Base-by-base conservation (phyloP, 305 asterid species). In the Lippia alba region DNA sequence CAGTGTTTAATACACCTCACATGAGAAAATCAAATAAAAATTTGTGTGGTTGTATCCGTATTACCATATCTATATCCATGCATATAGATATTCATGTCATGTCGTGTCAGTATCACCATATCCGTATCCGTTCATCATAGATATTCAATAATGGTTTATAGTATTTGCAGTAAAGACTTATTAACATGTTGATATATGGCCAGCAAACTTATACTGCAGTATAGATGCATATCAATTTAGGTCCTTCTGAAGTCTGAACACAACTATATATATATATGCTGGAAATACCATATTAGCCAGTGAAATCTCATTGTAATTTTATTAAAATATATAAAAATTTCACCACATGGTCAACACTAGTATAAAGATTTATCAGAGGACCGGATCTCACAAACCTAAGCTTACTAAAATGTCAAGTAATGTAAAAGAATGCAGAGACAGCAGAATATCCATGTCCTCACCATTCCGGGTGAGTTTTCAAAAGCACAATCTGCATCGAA, bases 381-480 rank as follows among this genome's bases (percentile, higher is more conserved):
- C 58, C 81, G 36, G 80, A 76, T 64, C 74, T 86, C 56, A 58
- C 78, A 36, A 69, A 78, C 74, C 62, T 66, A 58, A 79, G 59
- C 64, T 64, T 50, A 66, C 61, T 39, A 81, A 73, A 61, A 88
- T 67, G 71, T 92, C 95, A 48, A 83, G 51, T 4, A 87, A 80
- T 9, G 90, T 87, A 20, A 92, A 34, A 4, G 97, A 92, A 62
- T 76, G 80, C 0, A 96, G 88, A 40, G 84, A 61, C 18, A 90
- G 79, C 24, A 64, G 34, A 15, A 84, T 66, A 8, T 90, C 81
- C 93, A 84, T 84, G 14, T 85, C 68, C 75, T 87, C 78, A 1
- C 87, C 78, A 24, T 9, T 82, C 87, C 33, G 89, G 39, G 55
- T 41, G 32, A 54, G 69, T 76, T 66, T 73, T 83, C 0, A 75